phyloP scores from a whole-genome alignment of 1,139 yeast species.

The Saccharomyces hybrid region DNA sequence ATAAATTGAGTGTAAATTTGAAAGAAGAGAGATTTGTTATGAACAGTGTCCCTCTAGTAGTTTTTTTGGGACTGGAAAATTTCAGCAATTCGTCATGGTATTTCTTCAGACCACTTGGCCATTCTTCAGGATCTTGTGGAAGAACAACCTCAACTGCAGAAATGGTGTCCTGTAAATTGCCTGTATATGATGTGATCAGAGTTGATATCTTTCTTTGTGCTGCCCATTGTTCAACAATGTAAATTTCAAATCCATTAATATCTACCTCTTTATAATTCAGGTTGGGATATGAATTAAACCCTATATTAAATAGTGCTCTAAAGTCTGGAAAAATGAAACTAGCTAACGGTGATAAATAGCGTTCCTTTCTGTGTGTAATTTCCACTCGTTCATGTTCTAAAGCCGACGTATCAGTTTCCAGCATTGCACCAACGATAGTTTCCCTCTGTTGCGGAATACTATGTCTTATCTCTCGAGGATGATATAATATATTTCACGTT shows the following conservation, averaged over 20 bases:
- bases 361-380: background rate
- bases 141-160: too few species aligned
- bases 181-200: too few species aligned
- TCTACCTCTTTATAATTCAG: constrained; percentile 36
- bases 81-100: constrained; percentile 60
- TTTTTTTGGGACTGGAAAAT: constrained; percentile 46
- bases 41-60: constrained; percentile 52
- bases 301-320: constrained; percentile 42
- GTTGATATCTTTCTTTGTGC: too few species aligned
- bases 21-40: constrained; percentile 79
- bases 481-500: background rate
- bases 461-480: background rate
- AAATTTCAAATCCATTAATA: too few species aligned
- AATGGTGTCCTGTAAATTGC: too few species aligned
- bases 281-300: constrained; percentile 36
- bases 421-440: background rate
- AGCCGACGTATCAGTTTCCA: background rate
- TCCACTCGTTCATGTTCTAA: background rate
- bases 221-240: too few species aligned
- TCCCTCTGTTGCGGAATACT: background rate
- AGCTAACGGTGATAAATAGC: constrained; percentile 41
- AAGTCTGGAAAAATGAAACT: constrained; percentile 43
- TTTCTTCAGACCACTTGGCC: constrained; percentile 53
- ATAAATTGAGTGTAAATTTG: constrained; percentile 65
- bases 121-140: constrained; percentile 36